Conservation (phyloP, 2,329 filamentous ascomycete genomes). For the Fusarium zealandicum region DNA sequence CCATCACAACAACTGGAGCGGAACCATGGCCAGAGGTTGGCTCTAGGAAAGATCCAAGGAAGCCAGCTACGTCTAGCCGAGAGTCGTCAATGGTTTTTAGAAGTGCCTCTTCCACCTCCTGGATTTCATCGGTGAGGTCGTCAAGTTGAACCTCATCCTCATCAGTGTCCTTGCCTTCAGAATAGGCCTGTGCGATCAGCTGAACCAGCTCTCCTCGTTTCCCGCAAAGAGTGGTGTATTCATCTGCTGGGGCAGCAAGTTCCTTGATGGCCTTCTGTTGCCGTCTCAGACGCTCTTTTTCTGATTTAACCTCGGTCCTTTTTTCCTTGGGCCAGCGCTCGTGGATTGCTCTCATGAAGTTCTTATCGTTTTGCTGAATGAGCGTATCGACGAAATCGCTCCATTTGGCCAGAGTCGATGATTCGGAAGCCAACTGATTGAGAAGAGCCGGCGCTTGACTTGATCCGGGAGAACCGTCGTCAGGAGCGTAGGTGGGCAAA, state of each 20-base stretch:
- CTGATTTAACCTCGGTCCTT: constrained; percentile 56
- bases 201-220: constrained; percentile 56
- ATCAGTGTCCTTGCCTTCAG: constrained; percentile 58
- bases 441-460: constrained; percentile 35
- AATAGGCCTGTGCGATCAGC: constrained; percentile 59
- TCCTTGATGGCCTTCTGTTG: constrained; percentile 55
- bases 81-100: constrained; percentile 52
- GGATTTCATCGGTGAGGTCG: constrained; percentile 54
- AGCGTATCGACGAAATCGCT: constrained; percentile 50
- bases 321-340: constrained; percentile 55
- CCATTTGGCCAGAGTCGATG: constrained; percentile 46
- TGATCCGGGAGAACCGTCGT: background rate
- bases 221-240: constrained; percentile 51
- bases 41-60: constrained; percentile 43
- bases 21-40: constrained; percentile 15
- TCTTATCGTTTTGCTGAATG: constrained; percentile 56
- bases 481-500: background rate
- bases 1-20: constrained; percentile 48
- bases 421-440: constrained; percentile 42
- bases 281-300: constrained; percentile 56
- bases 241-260: constrained; percentile 51
- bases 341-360: constrained; percentile 57
- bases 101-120: constrained; percentile 53
- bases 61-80: constrained; percentile 53
- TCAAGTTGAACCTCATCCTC: constrained; percentile 60